phyloP scores from a whole-genome alignment of 139 green algal species.

The Coelastrella sp. region DNA sequence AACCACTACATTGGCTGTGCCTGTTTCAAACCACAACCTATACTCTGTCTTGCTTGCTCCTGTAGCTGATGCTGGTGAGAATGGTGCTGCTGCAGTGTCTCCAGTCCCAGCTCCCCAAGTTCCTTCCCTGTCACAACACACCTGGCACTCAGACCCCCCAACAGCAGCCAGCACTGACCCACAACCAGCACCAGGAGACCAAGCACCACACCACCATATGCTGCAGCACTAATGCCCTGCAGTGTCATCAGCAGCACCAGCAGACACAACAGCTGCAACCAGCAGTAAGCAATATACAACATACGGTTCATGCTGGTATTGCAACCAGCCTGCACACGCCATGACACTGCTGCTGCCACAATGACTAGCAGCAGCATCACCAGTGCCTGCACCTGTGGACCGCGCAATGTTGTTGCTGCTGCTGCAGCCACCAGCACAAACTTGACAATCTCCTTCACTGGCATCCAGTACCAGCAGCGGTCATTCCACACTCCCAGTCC shows the following conservation, averaged over 20 bases:
- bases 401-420: not conserved
- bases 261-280: constrained; percentile 35
- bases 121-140: constrained; percentile 4
- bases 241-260: constrained; percentile 16
- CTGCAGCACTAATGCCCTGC: not conserved
- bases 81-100: not conserved
- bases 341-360: not conserved
- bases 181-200: not conserved
- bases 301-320: constrained; percentile 28
- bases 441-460: not conserved
- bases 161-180: not conserved
- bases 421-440: not conserved
- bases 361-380: constrained; percentile 39
- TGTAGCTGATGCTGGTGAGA: not conserved
- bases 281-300: not conserved
- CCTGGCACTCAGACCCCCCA: not conserved
- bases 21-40: too few relatives aligned
- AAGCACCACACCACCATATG: not conserved
- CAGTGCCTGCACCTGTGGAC: not conserved
- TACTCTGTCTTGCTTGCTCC: not conserved
- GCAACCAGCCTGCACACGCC: constrained; percentile 32
- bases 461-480: constrained; percentile 34
- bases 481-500: constrained; percentile 27
- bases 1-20: too few relatives aligned
- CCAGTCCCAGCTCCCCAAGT: not conserved